Base-by-base conservation (phyloP, 2,329 filamentous ascomycete genomes). In the Stachybotrys elegans region DNA sequence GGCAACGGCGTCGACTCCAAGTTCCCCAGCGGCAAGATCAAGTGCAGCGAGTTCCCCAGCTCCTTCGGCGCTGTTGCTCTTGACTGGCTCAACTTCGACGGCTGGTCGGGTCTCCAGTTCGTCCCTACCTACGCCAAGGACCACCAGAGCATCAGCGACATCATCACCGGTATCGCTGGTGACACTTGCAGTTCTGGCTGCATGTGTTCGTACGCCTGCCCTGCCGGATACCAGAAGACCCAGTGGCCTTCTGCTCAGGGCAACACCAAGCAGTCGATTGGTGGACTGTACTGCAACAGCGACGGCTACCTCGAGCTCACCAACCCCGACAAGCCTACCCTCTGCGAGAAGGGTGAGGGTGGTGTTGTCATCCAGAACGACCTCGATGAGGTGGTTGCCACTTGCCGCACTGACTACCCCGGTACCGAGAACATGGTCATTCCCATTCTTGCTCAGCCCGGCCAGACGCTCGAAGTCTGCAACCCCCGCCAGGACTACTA, bases 341-440 rank as follows among this genome's bases (percentile, higher is more conserved):
- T 98, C 25, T 98, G 93, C 69, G 81, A 85, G 58, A 55, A 69
- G 23, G 90, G 91, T 49, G 76, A 78, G 40, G 81, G 82, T 32
- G 79, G 83, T 52, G 79, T 96, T 53, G 73, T 74, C 47, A 79
- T 95, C 48, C 61, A 83, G 65, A 98, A 95, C 76, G 81, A 84
- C 44, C 75, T 96, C 25, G 59, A 66, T 40, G 61, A 78, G 29
- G 69, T 77, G 35, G 84, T 88, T 22, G 78, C 85, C 36, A 78
- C 95, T 55, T 98, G 93, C 81, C 89, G 89, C 66, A 97, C 93
- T 52, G 90, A 96, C 66, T 98, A 98, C 70, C 93, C 93, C 49
- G 92, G 90, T 60, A 90, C 83, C 47, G 93, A 98, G 72, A 76
- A 76, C 56, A 92, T 95, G 82, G 88, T 86, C 43, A 78, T 97